Percentiles rank a stretch among this genome's conserved stretches.
These are phyloP conservation scores for Thamnidium elegans DNA, from an alignment of 192 early-diverging fungal genomes.

Conservation along the genomic window DNA sequence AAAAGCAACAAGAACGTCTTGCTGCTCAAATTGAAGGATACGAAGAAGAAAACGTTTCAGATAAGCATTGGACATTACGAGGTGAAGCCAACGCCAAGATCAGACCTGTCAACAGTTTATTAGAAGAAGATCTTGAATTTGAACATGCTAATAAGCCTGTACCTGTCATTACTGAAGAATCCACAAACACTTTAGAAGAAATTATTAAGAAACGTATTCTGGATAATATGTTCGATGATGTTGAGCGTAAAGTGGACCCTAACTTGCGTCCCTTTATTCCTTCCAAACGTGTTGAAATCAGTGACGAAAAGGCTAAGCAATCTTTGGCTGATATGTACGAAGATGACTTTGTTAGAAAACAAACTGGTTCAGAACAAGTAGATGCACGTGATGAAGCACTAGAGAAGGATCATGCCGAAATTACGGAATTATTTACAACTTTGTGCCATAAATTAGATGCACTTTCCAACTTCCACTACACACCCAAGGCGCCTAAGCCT, in stretches of 20 bases:
- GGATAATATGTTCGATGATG: constrained; percentile 89
- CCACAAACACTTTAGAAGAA: constrained; percentile 84
- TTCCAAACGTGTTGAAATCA: constrained; percentile 73
- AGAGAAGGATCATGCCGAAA: constrained; percentile 76
- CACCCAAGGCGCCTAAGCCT: constrained; percentile 74
- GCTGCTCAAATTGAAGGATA: constrained; percentile 71
- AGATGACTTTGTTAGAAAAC: constrained; percentile 76
- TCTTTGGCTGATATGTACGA: constrained; percentile 92
- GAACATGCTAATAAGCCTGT: constrained; percentile 90
- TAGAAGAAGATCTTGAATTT: constrained; percentile 92
- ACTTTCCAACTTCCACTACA: constrained; percentile 91
- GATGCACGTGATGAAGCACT: constrained; percentile 79
- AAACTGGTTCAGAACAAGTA: constrained; percentile 42
- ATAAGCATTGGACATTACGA: constrained; percentile 85
- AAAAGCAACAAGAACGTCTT: constrained; percentile 72
- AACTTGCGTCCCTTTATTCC: constrained; percentile 68
- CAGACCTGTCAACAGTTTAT: constrained; percentile 90
- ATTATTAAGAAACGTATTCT: constrained; percentile 91
- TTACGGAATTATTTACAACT: constrained; percentile 71
- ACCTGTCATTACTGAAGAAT: constrained; percentile 91
- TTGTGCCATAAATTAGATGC: constrained; percentile 87
- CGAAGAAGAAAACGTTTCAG: constrained; percentile 82
- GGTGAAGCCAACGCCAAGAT: constrained; percentile 80
- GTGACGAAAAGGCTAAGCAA: constrained; percentile 83
- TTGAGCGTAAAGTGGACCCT: constrained; percentile 83